Conservation (phyloP, 2,329 filamentous ascomycete species). For the Penicillium paneum region DNA sequence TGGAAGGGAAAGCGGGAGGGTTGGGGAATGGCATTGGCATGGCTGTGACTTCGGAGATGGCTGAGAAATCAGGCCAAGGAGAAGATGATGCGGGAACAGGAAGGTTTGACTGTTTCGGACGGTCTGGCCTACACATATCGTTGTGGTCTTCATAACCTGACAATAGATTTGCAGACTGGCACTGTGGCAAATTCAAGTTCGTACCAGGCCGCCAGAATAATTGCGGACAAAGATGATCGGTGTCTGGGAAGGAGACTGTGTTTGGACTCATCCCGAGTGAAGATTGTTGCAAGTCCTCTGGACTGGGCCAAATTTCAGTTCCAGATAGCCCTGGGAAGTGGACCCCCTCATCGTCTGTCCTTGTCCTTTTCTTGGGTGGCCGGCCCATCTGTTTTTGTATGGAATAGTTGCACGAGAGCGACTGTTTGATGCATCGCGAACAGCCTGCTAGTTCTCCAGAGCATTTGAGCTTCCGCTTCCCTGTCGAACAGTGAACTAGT, state of each 20-base stretch:
- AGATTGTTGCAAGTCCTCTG: slow-evolving; percentile 19
- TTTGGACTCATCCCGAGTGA: slow-evolving; percentile 18
- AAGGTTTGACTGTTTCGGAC: slow-evolving; percentile 19
- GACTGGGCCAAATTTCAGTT: slow-evolving; percentile 24
- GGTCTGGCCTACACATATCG: slow-evolving; percentile 25
- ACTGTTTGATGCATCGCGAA: slow-evolving; percentile 43
- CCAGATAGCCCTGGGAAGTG: slow-evolving; percentile 13
- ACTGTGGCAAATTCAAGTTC: slow-evolving; percentile 3
- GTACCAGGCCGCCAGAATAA: slow-evolving; percentile 14
- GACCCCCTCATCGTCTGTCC: slow-evolving; percentile 28
- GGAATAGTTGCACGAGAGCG: slow-evolving; percentile 45
- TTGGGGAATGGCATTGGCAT: slow-evolving; percentile 24
- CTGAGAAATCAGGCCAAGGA: slow-evolving; percentile 44
- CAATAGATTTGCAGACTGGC: slow-evolving; percentile 18
- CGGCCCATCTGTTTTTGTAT: slow-evolving; percentile 50
- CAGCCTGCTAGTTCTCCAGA: slow-evolving; percentile 46
- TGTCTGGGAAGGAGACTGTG: slow-evolving; percentile 19
- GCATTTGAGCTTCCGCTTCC: slow-evolving; percentile 49
- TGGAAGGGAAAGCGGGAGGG: slow-evolving; percentile 19
- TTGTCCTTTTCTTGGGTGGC: slow-evolving; percentile 42
- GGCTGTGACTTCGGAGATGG: slow-evolving; percentile 32
- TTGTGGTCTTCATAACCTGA: slow-evolving; percentile 26
- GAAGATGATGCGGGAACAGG: slow-evolving; percentile 30
- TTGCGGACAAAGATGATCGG: slow-evolving; percentile 29
- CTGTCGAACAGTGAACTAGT: slow-evolving; percentile 25